These are phyloP conservation scores for Clavariopsis aquatica DNA, from an alignment of 495 filamentous ascomycete species.

Conservation along the genomic window DNA sequence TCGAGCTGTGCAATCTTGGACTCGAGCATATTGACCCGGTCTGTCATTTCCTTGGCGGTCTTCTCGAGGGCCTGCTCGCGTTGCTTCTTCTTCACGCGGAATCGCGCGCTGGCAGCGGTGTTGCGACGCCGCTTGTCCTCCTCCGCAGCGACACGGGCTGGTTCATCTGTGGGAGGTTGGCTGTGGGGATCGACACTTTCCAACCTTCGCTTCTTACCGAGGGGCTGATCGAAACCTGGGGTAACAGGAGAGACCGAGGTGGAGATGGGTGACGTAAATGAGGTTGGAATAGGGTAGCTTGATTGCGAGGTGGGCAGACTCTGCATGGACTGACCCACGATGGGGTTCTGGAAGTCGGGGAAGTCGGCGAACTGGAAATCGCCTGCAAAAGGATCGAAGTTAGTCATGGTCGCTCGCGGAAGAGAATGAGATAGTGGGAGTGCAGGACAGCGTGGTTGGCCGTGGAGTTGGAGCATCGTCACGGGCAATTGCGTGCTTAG, in stretches of 20 bases:
- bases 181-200: slow-evolving; percentile 41
- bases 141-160: slow-evolving; percentile 78
- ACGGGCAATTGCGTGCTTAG: slow-evolving; percentile 42
- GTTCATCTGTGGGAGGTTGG: slow-evolving; percentile 61
- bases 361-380: slow-evolving; percentile 43
- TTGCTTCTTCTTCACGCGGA: slow-evolving; percentile 99
- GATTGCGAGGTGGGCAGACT: slow-evolving; percentile 52
- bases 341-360: slow-evolving; percentile 25
- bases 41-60: slow-evolving; percentile 83
- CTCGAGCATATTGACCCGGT: slow-evolving; percentile 78
- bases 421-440: slow-evolving; percentile 9
- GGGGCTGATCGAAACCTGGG: slow-evolving; percentile 27
- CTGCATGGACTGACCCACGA: slow-evolving; percentile 41
- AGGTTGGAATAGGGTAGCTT: slow-evolving; percentile 42
- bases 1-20: slow-evolving; percentile 80
- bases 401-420: slow-evolving; percentile 31
- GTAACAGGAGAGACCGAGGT: slow-evolving; percentile 45
- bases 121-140: slow-evolving; percentile 97
- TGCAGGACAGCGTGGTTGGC: not conserved
- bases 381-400: slow-evolving; percentile 37
- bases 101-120: slow-evolving; percentile 90
- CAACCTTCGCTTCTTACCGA: slow-evolving; percentile 58
- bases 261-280: slow-evolving; percentile 50
- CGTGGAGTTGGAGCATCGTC: slow-evolving; percentile 19
- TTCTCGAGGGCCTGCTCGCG: slow-evolving; percentile 92